Evolutionary conservation across 331 rosid species (phyloP), one percentile per base, ranked within the genome.

Genomic region (Cydonia oblonga): DNA sequence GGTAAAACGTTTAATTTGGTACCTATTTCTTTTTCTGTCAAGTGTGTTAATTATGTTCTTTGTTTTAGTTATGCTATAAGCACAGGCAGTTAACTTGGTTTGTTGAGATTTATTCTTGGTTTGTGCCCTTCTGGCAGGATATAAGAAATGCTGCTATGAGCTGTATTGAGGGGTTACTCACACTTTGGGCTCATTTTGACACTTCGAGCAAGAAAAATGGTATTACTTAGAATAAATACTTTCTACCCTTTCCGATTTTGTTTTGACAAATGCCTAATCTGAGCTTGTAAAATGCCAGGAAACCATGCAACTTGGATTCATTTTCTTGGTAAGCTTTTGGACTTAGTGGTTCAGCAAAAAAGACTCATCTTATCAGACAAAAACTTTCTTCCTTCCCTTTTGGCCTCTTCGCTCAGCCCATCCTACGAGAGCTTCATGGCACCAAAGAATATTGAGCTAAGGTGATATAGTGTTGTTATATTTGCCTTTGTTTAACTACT

Each of bases 141-240:
- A 60, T 81, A 78, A 87, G 92, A 78, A 73, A 76, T 76, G 95
- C 87, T 67, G 89, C 97, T 25, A 89, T 93, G 93, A 78, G 75
- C 75, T 89, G 97, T 75, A 71, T 87, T 25, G 95, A 84, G 64
- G 84, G 82, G 76, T 61, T 93, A 44, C 75, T 69, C 66, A 80
- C 86, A 62, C 74, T 90, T 69, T 80, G 92, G 88, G 71, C 78
- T 80, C 90, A 40, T 61, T 83, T 86, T 24, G 90, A 86, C 72
- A 78, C 79, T 26, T 84, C 84, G 74, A 90, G 86, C 86, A 87
- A 86, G 84, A 93, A 82, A 87, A 90, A 93, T 77, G 98, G 98
- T 93, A 87, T 62, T 68, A 40, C 62, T 9, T 60, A 3, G 19
- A 54, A 33, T 64, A 3, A 51, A 16, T 73, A 9, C 19, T 23